Evolutionary conservation across 345 rosid genomes (phyloP).

Genomic region (Populus ilicifolia): DNA sequence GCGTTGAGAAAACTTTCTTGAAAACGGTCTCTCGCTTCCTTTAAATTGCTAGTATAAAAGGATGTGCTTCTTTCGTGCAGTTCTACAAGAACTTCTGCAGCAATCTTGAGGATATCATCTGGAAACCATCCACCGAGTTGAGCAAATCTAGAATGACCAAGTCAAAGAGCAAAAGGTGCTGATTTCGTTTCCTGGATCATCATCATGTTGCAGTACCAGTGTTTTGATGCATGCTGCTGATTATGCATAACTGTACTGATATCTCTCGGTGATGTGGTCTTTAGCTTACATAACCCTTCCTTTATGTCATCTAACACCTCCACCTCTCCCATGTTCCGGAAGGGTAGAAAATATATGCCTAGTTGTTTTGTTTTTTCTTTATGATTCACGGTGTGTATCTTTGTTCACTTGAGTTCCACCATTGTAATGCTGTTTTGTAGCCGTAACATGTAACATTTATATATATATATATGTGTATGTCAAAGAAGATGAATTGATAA

Average conservation of each 20-base stretch:
- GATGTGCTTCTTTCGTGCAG: conserved; percentile 36
- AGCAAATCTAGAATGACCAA: conserved; percentile 51
- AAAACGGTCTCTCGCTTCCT: background rate
- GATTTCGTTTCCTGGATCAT: conserved; percentile 13
- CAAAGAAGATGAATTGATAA: too few species aligned
- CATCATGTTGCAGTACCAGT: background rate
- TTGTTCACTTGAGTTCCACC: too few species aligned
- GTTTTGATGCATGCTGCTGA: background rate
- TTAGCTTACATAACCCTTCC: too few species aligned
- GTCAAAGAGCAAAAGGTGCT: conserved; percentile 63
- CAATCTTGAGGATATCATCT: conserved; percentile 87
- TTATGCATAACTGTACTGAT: background rate
- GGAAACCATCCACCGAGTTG: conserved; percentile 74
- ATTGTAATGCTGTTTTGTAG: conserved; percentile 1
- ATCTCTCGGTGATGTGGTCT: background rate
- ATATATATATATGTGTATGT: too few species aligned
- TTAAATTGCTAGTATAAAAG: background rate
- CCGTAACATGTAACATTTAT: background rate
- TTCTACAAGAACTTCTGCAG: conserved; percentile 80
- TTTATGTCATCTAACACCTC: too few species aligned
- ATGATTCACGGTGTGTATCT: too few species aligned
- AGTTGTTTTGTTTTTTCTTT: too few species aligned
- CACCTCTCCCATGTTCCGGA: too few species aligned
- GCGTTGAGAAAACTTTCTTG: background rate
- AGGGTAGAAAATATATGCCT: too few species aligned